phyloP scores from a whole-genome alignment of 23 red algal species.

The Gracilaria caudata region DNA sequence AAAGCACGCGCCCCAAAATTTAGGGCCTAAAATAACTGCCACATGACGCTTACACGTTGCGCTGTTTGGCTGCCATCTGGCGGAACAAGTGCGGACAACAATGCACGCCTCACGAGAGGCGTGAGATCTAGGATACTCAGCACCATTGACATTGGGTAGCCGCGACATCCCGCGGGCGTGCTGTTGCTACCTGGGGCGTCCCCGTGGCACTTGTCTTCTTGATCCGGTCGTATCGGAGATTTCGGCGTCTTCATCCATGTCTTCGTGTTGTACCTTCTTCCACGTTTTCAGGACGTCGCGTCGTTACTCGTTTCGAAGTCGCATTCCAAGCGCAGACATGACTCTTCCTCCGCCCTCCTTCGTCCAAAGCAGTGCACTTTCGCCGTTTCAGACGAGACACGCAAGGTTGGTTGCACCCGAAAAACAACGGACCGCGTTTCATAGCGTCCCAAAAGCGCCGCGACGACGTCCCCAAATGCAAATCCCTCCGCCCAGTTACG shows the following conservation, averaged over 20 bases:
- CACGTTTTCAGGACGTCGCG: too few relatives aligned
- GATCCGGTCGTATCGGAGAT: too few relatives aligned
- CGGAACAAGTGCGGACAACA: not conserved
- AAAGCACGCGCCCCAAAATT: not conserved
- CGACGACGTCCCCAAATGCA: constrained; percentile 12
- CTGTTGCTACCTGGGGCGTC: not conserved
- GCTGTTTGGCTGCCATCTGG: not conserved
- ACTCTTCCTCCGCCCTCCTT: not conserved
- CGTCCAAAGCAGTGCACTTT: not conserved
- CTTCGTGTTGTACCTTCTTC: too few relatives aligned
- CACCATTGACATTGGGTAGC: not conserved
- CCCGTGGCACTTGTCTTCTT: not conserved
- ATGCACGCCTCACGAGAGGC: not conserved
- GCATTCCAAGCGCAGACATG: not conserved
- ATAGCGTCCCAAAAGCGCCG: not conserved
- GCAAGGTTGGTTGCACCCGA: not conserved
- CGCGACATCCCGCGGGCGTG: too few relatives aligned
- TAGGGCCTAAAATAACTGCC: constrained; percentile 3
- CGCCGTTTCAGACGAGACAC: not conserved
- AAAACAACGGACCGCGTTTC: not conserved
- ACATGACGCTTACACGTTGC: not conserved
- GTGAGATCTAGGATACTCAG: not conserved
- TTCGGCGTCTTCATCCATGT: too few relatives aligned
- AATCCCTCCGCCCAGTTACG: not conserved
- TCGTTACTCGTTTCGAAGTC: too few relatives aligned